phyloP scores from a whole-genome alignment of 345 rosid species.

The Lumnitzera racemosa region DNA sequence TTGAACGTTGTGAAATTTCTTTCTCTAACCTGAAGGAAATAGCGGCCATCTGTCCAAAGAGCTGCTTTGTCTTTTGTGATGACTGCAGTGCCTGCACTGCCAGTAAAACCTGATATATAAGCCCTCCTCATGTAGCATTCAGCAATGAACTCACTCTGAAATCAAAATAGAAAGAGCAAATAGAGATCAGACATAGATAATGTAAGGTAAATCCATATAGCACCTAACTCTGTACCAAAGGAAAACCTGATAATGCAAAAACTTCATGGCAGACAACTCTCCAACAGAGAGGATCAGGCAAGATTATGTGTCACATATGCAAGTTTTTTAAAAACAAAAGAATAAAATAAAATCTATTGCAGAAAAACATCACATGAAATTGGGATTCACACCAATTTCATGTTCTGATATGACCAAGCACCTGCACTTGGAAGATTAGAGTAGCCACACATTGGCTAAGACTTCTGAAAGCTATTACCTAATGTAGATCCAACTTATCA shows the following conservation, averaged over 20 bases:
- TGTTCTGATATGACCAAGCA: no score
- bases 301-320: no score
- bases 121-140: slow-evolving; percentile 85
- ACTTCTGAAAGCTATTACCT: no score
- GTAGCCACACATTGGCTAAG: no score
- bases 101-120: slow-evolving; percentile 78
- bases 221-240: background rate
- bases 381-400: background rate
- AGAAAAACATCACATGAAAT: background rate
- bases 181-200: background rate
- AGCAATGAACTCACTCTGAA: slow-evolving; percentile 94
- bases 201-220: background rate
- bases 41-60: slow-evolving; percentile 96
- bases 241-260: no score
- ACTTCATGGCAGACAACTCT: no score
- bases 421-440: no score
- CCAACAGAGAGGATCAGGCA: no score
- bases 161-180: slow-evolving; percentile 9
- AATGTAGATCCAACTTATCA: no score
- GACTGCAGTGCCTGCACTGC: slow-evolving; percentile 91
- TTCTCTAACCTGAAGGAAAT: slow-evolving; percentile 86
- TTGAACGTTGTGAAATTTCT: background rate
- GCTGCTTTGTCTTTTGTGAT: slow-evolving; percentile 89
- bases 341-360: background rate
- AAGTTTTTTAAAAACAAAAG: background rate